Conservation (phyloP, 257 asterid species). For the Asclepias syriaca region DNA sequence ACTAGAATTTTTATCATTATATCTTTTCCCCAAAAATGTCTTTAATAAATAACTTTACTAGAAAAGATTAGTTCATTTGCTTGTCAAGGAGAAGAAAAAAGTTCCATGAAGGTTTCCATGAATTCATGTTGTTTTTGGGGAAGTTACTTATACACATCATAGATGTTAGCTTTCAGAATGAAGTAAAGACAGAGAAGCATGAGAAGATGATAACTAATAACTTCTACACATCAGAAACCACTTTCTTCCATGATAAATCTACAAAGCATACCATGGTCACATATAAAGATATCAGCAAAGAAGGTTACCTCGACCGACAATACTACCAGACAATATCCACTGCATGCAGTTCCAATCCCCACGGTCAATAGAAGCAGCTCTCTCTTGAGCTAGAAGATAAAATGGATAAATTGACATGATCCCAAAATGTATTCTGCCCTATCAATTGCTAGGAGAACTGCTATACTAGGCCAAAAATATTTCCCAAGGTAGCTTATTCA, state of each 20-base stretch:
- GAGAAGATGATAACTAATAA: not conserved
- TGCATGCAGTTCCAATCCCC: conserved; percentile 81
- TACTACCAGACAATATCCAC: conserved; percentile 78
- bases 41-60: not conserved
- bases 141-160: not conserved
- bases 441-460: not conserved
- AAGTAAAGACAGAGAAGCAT: not conserved
- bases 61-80: not conserved
- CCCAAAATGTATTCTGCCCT: not conserved
- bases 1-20: not conserved
- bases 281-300: not conserved
- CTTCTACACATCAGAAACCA: not conserved
- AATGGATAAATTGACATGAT: not conserved
- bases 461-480: not conserved
- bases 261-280: not conserved
- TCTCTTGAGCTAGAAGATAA: conserved; percentile 72
- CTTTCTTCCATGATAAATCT: not conserved
- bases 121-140: not conserved
- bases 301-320: conserved; percentile 70
- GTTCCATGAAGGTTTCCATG: not conserved
- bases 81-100: not conserved
- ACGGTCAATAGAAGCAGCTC: conserved; percentile 75
- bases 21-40: not conserved
- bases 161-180: not conserved
- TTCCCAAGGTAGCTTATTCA: conserved; percentile 2